Percentiles rank a stretch among this genome's conserved stretches.
These are phyloP conservation scores for Schizosaccharomyces octosporus DNA, from an alignment of 805 yeast species.

Conservation along the genomic window DNA sequence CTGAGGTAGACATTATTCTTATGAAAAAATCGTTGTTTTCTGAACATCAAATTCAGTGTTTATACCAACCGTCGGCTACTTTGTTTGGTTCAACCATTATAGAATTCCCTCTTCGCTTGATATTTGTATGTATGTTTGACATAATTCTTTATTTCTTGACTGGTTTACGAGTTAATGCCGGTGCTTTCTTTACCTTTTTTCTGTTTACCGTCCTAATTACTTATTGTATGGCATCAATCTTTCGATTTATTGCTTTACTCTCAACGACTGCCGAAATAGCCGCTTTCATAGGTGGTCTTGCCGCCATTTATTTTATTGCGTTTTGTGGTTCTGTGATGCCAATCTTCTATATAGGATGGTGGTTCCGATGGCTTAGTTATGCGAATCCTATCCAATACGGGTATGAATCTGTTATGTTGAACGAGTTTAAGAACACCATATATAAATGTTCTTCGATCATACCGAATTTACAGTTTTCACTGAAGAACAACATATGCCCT, in stretches of 20 bases:
- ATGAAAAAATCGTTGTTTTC: conserved; percentile 33
- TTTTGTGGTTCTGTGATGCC: conserved; percentile 35
- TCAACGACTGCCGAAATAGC: conserved; percentile 30
- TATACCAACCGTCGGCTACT: conserved; percentile 53
- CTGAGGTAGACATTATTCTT: conserved; percentile 26
- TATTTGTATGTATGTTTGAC: conserved; percentile 20
- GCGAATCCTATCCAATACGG: conserved; percentile 22
- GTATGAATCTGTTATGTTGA: conserved; percentile 23
- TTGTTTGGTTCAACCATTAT: conserved; percentile 37
- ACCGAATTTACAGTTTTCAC: conserved; percentile 12
- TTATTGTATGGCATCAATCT: conserved; percentile 25
- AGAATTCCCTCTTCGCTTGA: conserved; percentile 31
- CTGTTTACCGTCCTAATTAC: conserved; percentile 23
- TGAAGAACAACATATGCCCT: conserved; percentile 24
- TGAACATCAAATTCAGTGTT: conserved; percentile 47
- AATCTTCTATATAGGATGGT: conserved; percentile 20
- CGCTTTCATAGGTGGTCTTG: conserved; percentile 32
- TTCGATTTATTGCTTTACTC: conserved; percentile 28
- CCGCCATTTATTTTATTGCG: conserved; percentile 24
- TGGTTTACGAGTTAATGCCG: conserved; percentile 23
- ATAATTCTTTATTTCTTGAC: conserved; percentile 35
- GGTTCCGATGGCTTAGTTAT: conserved; percentile 28
- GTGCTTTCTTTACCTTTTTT: conserved; percentile 28
- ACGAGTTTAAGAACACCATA: conserved; percentile 21
- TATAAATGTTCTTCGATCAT: conserved; percentile 22